These are phyloP conservation scores for Nakazawaea molendinolei DNA, from an alignment of 805 yeast species.

Conservation along the genomic window DNA sequence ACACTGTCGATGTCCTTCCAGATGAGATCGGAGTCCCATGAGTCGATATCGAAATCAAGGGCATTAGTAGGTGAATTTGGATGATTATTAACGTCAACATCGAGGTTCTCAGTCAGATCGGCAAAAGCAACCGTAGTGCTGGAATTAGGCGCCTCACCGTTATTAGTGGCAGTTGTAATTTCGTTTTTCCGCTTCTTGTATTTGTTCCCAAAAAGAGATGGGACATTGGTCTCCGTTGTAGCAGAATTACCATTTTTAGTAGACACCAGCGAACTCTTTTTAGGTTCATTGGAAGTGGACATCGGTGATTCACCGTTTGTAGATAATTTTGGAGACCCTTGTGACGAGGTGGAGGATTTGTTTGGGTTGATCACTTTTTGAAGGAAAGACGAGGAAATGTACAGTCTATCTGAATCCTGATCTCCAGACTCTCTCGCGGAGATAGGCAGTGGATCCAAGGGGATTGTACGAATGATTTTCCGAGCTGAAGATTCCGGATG, in stretches of 20 bases:
- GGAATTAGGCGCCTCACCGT: slow-evolving; percentile 6
- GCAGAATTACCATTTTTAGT: not conserved
- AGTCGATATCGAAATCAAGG: slow-evolving; percentile 14
- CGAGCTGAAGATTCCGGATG: slow-evolving; percentile 71
- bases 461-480: slow-evolving; percentile 69
- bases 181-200: slow-evolving; percentile 11
- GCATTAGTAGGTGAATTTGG: slow-evolving; percentile 8
- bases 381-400: slow-evolving; percentile 6
- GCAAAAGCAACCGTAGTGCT: slow-evolving; percentile 3
- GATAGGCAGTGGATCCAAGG: slow-evolving; percentile 79
- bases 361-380: slow-evolving; percentile 13
- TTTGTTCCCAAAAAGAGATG: slow-evolving; percentile 7
- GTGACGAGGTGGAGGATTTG: slow-evolving; percentile 6
- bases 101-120: slow-evolving; percentile 1
- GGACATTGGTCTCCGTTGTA: not conserved
- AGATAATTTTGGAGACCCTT: slow-evolving; percentile 8
- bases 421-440: slow-evolving; percentile 20
- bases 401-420: not conserved
- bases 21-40: slow-evolving; percentile 44
- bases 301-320: slow-evolving; percentile 4
- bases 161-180: slow-evolving; percentile 5
- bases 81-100: not conserved
- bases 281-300: not conserved
- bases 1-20: slow-evolving; percentile 85
- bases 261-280: not conserved